A percentile compares a stretch with the other conserved stretches of the same genome.
phyloP scores from a whole-genome alignment of 176 grass and related monocot genomes.

The Triticum turgidum region DNA sequence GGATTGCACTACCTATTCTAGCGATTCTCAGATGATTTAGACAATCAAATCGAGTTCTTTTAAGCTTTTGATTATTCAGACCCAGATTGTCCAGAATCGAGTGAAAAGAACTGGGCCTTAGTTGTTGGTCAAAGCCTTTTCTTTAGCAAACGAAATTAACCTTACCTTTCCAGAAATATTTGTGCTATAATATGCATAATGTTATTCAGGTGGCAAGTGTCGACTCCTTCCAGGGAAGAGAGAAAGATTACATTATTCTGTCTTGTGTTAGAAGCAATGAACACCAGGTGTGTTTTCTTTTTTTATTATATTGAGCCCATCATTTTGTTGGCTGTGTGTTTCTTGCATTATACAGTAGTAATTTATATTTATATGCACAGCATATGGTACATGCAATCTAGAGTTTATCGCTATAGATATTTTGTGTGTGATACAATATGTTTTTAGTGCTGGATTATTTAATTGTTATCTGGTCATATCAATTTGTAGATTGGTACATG shows the following conservation, averaged over 20 bases:
- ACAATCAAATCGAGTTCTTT: too few relatives aligned
- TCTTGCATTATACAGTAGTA: background rate
- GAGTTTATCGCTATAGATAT: background rate
- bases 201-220: constrained; percentile 92
- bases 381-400: background rate
- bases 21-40: too few relatives aligned
- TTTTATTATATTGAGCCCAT: constrained; percentile 7
- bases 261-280: constrained; percentile 99
- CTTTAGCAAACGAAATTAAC: background rate
- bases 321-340: background rate
- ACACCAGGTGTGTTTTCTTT: constrained; percentile 67
- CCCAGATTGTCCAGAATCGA: too few relatives aligned
- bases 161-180: background rate
- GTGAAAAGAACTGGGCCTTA: too few relatives aligned
- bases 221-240: constrained; percentile 98
- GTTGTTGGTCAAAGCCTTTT: background rate
- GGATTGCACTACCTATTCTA: too few relatives aligned
- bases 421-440: background rate
- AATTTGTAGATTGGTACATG: background rate
- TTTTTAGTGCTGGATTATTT: background rate
- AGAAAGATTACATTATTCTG: constrained; percentile 99
- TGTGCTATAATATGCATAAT: constrained; percentile 21
- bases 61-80: too few relatives aligned
- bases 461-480: background rate
- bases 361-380: background rate